Base-by-base conservation (phyloP, 371 early-diverging fungal species). In the Syncephalastrum sp. region DNA sequence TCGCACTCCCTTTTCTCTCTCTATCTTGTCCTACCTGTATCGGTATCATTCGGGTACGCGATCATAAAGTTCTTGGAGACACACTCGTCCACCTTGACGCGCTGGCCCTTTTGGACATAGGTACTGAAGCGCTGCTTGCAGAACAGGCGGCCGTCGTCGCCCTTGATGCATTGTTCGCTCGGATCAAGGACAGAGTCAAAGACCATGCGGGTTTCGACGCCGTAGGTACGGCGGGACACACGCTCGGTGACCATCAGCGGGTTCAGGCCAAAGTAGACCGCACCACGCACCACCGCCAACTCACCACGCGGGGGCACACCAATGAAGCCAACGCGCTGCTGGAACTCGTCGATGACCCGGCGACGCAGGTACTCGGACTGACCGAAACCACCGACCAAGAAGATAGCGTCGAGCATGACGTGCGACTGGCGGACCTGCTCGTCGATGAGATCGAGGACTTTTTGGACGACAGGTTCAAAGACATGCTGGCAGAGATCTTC, bases 61-160 rank as follows among this genome's bases (percentile, higher is more conserved):
- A 79, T 84, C 60, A 84, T 77, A 50, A 82, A 84, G 65, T 84
- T 84, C 68, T 82, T 84, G 62, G 81, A 81, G 23, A 84, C 78
- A 49, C 81, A 81, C 50, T 84, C 79, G 57, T 84, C 80, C 38
- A 77, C 69, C 21, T 79, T 81, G 47, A 84, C 79, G 1, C 80
- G 71, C 52, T 84, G 81, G 1, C 84, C 84, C 27, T 81, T 82
- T 23, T 77, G 72, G 6, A 84, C 82, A 69, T 82, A 84, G 14
- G 80, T 77, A 65, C 82, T 82, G 59, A 82, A 84, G 8, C 84
- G 70, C 44, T 84, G 82, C 53, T 81, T 81, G 59, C 79, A 79
- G 56, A 79, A 79, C 44, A 75, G 45, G 2, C 79, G 64, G 29
- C 70, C 69, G 43, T 73, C 75, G 21, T 75, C 79, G 3, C 79